Conservation (phyloP, 352 stramenopile genomes). For the Aphanomyces cochlioides region DNA sequence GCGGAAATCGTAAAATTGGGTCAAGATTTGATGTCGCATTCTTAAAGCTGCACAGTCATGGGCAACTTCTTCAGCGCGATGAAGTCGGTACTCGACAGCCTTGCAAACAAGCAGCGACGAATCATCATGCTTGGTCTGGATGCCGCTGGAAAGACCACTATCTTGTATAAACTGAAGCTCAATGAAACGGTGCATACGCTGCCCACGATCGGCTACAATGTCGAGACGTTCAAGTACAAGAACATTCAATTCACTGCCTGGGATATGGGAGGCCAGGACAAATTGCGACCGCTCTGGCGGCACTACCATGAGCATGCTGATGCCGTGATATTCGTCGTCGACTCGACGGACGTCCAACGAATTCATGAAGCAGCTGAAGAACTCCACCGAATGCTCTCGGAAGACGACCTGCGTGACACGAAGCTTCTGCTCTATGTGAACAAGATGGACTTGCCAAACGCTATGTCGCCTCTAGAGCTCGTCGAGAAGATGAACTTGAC, state of each 20-base stretch:
- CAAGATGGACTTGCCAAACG: constrained; percentile 41
- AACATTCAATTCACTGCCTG: constrained; percentile 77
- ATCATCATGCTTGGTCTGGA: constrained; percentile 94
- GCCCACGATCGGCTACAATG: constrained; percentile 85
- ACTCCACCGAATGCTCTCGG: constrained; percentile 42
- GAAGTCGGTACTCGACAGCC: neutral
- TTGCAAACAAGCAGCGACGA: constrained; percentile 31
- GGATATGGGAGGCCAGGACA: constrained; percentile 79
- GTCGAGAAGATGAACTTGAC: constrained; percentile 33
- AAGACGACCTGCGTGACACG: constrained; percentile 37
- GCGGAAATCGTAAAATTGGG: no score
- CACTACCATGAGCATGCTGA: constrained; percentile 67
- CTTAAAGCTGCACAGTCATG: neutral
- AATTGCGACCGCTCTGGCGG: constrained; percentile 61
- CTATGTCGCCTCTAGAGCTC: constrained; percentile 36
- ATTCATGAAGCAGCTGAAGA: constrained; percentile 48
- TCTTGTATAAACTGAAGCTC: constrained; percentile 89
- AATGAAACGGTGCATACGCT: constrained; percentile 65
- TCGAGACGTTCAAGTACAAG: constrained; percentile 71
- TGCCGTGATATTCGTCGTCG: constrained; percentile 83
- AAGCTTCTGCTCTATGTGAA: constrained; percentile 47
- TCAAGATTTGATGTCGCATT: no score
- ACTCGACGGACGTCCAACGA: constrained; percentile 49
- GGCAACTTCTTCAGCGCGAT: constrained; percentile 8
- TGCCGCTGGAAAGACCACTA: constrained; percentile 95